A percentile compares a stretch with the other conserved stretches of the same genome.
phyloP scores from a whole-genome alignment of 495 filamentous ascomycete genomes.

The Aspergillus taichungensis region DNA sequence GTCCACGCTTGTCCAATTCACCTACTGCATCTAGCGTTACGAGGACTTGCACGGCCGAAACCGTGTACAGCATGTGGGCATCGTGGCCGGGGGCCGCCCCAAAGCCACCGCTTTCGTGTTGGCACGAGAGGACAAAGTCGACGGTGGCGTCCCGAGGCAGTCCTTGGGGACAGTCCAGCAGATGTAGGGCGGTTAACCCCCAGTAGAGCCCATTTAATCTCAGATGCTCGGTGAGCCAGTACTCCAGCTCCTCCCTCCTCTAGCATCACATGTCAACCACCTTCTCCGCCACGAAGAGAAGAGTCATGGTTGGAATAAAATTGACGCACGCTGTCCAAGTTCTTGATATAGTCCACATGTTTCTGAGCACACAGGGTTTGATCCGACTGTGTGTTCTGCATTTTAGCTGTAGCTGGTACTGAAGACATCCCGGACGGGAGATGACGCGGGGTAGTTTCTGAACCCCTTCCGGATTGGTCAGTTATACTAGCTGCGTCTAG shows the following conservation, averaged over 20 bases:
- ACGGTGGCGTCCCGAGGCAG: conserved; percentile 75
- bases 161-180: conserved; percentile 70
- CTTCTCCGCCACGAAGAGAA: conserved; percentile 14
- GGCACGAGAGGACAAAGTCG: conserved; percentile 85
- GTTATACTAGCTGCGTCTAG: neutral
- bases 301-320: conserved; percentile 11
- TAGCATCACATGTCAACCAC: conserved; percentile 37
- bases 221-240: conserved; percentile 94
- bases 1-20: conserved; percentile 60
- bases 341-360: conserved; percentile 91
- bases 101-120: conserved; percentile 81
- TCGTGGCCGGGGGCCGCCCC: conserved; percentile 91
- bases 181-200: conserved; percentile 82
- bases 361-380: conserved; percentile 55
- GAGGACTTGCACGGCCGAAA: conserved; percentile 87
- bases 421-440: conserved; percentile 41
- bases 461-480: neutral
- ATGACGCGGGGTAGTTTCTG: neutral
- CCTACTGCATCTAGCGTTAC: conserved; percentile 75
- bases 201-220: conserved; percentile 93
- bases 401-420: conserved; percentile 53
- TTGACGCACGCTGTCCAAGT: conserved; percentile 68
- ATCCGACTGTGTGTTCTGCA: conserved; percentile 38
- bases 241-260: conserved; percentile 88
- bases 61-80: conserved; percentile 89